Percentiles rank a stretch among this genome's conserved stretches.
phyloP scores from a whole-genome alignment of 768 basidiomycete genomes.

The Tephrocybe sp. region DNA sequence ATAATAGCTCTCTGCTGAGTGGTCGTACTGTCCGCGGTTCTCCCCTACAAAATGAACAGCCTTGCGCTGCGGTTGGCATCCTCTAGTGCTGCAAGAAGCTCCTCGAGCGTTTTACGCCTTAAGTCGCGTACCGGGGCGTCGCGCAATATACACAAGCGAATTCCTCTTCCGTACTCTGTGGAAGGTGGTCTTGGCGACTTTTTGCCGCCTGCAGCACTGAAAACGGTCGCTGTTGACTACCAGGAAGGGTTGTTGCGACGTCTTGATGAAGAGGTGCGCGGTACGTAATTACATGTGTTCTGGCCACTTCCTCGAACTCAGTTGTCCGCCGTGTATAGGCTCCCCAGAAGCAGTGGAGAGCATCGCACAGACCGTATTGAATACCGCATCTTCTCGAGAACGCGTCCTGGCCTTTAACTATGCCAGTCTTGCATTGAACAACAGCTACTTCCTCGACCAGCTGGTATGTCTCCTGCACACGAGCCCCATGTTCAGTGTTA shows the following conservation, averaged over 20 bases:
- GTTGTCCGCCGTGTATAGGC: constrained; percentile 36
- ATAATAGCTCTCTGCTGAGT: constrained; percentile 6
- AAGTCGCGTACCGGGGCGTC: constrained; percentile 24
- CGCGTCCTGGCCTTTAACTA: constrained; percentile 83
- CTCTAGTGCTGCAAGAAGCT: constrained; percentile 20
- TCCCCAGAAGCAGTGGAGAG: constrained; percentile 54
- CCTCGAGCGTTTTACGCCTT: constrained; percentile 17
- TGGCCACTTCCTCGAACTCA: neutral
- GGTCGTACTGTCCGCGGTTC: constrained; percentile 8
- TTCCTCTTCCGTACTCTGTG: constrained; percentile 60
- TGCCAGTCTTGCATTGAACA: constrained; percentile 90
- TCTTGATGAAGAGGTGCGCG: constrained; percentile 71
- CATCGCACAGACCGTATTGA: constrained; percentile 73
- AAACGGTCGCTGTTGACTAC: constrained; percentile 76
- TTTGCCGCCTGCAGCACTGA: constrained; percentile 70
- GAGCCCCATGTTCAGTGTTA: constrained; percentile 8
- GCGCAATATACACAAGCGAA: constrained; percentile 51
- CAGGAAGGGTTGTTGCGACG: constrained; percentile 81
- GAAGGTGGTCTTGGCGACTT: constrained; percentile 79
- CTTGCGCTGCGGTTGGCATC: constrained; percentile 28
- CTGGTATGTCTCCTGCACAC: constrained; percentile 56
- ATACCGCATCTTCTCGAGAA: constrained; percentile 56
- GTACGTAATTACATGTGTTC: constrained; percentile 38
- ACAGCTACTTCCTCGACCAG: constrained; percentile 88
- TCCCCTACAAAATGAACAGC: constrained; percentile 23